These are phyloP conservation scores for Raffaelea ambrosiae DNA, from an alignment of 2,329 filamentous ascomycete species.

Conservation along the genomic window DNA sequence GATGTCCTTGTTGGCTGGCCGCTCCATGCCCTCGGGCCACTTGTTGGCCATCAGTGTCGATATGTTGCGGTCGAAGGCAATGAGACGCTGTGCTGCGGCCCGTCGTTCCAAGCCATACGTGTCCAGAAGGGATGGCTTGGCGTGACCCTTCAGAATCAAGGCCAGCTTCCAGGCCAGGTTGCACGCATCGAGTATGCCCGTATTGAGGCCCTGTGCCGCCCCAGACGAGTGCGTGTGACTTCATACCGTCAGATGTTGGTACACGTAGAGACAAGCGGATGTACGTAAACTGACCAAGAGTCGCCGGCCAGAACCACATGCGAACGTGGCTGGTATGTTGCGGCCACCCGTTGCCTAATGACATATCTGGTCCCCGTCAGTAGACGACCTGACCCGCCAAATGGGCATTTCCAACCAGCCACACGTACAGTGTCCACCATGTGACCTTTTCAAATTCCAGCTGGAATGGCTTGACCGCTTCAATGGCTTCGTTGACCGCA, in stretches of 20 bases:
- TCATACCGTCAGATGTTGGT: background rate
- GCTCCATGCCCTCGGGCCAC: background rate
- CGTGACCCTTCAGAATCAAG: background rate
- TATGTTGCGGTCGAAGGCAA: background rate
- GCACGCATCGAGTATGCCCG: constrained; percentile 52
- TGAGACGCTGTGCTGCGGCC: background rate
- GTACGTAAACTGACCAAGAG: background rate
- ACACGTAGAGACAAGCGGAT: background rate
- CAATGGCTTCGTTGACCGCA: background rate
- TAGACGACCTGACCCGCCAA: too few species aligned
- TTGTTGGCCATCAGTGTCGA: background rate
- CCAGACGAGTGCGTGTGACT: constrained; percentile 55
- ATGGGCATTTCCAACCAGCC: background rate
- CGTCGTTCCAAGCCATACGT: background rate
- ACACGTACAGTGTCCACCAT: background rate
- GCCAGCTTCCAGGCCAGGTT: constrained; percentile 51
- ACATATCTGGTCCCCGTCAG: background rate
- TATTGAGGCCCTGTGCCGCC: constrained; percentile 54
- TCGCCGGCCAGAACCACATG: background rate
- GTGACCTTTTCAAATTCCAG: background rate
- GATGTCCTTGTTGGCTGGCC: background rate
- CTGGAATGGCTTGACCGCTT: background rate
- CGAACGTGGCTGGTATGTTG: background rate
- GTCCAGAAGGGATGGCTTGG: background rate
- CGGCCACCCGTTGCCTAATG: background rate